Percentiles rank a stretch among this genome's conserved stretches.
phyloP scores from a whole-genome alignment of 2,329 filamentous ascomycete species.

The Apiospora marii region DNA sequence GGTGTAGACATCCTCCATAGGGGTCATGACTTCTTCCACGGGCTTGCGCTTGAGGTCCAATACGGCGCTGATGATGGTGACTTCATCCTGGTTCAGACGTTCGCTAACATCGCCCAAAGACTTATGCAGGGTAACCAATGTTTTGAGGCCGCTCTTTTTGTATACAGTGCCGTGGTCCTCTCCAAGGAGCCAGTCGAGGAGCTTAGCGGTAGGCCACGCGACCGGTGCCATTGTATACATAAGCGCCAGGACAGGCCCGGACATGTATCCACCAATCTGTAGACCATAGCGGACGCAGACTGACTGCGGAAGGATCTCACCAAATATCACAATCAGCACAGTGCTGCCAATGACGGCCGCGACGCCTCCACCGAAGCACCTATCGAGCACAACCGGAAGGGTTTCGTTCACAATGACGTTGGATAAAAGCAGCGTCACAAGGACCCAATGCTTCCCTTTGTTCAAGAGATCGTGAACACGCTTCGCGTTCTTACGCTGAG shows the following conservation, averaged over 20 bases:
- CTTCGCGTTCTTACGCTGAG: slow-evolving; percentile 86
- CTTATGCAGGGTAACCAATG: slow-evolving; percentile 92
- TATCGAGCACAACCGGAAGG: slow-evolving; percentile 90
- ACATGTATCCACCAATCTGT: slow-evolving; percentile 93
- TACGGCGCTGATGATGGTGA: slow-evolving; percentile 97
- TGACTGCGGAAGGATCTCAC: slow-evolving; percentile 94
- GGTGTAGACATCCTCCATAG: slow-evolving; percentile 96
- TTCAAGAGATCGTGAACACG: slow-evolving; percentile 82
- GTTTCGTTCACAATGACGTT: slow-evolving; percentile 99
- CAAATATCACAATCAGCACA: slow-evolving; percentile 95
- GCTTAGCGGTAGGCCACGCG: slow-evolving; percentile 93
- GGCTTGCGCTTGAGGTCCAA: slow-evolving; percentile 96
- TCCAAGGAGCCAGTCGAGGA: slow-evolving; percentile 91
- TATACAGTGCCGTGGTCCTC: slow-evolving; percentile 96
- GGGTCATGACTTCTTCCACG: slow-evolving; percentile 96
- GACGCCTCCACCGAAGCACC: slow-evolving; percentile 92
- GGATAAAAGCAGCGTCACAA: slow-evolving; percentile 90
- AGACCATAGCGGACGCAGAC: slow-evolving; percentile 96
- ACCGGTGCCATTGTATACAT: slow-evolving; percentile 94
- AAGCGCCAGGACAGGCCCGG: slow-evolving; percentile 82
- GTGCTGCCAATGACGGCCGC: slow-evolving; percentile 94
- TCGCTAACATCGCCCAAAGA: slow-evolving; percentile 87
- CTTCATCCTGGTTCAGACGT: slow-evolving; percentile 94
- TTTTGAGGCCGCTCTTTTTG: slow-evolving; percentile 98
- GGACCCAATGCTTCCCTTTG: slow-evolving; percentile 95